Conservation (phyloP, 495 filamentous ascomycete genomes). For the Penicillium desertorum region DNA sequence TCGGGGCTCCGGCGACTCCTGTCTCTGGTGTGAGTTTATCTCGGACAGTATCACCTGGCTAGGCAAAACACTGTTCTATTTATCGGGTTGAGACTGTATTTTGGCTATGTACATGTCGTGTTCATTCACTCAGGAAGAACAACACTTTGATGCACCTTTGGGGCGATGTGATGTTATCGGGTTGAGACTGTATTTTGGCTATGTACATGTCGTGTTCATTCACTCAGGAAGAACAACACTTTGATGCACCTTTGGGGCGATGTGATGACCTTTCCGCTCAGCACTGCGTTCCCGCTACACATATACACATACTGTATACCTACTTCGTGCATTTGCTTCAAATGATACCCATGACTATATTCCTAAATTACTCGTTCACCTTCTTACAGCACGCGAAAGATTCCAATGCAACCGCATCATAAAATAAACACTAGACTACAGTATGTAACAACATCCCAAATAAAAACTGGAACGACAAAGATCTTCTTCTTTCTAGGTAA, state of each 20-base stretch:
- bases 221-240: background rate
- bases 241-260: background rate
- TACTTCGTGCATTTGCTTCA: background rate
- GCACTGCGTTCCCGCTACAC: background rate
- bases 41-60: background rate
- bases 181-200: background rate
- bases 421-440: constrained; percentile 1
- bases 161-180: background rate
- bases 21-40: background rate
- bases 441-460: background rate
- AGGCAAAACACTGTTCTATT: background rate
- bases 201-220: background rate
- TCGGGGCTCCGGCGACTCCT: background rate
- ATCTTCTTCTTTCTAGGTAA: constrained; percentile 1
- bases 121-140: background rate
- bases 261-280: background rate
- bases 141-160: background rate
- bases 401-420: background rate
- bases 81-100: background rate
- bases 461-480: background rate
- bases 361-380: background rate
- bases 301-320: background rate
- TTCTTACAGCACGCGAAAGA: background rate
- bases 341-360: background rate
- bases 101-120: background rate